Conservation (phyloP, 2,329 filamentous ascomycete genomes). For the Hymenoscyphus repandus region DNA sequence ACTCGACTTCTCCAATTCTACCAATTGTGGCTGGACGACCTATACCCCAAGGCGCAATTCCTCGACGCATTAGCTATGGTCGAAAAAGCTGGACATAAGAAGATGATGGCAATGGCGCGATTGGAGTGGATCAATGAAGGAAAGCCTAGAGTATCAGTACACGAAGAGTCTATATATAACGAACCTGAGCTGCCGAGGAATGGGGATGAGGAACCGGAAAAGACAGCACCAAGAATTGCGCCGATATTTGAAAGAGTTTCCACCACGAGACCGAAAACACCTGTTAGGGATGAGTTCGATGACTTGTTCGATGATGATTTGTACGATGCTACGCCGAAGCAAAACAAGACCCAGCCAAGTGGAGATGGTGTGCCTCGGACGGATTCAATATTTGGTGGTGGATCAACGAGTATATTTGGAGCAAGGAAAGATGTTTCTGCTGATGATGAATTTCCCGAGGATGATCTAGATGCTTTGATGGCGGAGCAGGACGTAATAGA, state of each 20-base stretch:
- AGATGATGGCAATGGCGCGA: constrained; percentile 67
- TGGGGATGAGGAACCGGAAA: constrained; percentile 26
- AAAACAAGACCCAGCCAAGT: constrained; percentile 15
- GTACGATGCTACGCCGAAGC: constrained; percentile 48
- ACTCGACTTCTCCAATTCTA: constrained; percentile 81
- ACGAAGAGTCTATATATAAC: constrained; percentile 28
- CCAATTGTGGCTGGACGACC: constrained; percentile 92
- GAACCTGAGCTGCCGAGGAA: constrained; percentile 23
- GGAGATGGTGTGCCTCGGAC: constrained; percentile 17
- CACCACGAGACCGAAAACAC: constrained; percentile 28
- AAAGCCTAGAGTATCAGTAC: constrained; percentile 42
- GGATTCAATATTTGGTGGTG: constrained; percentile 21
- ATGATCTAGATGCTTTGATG: constrained; percentile 32
- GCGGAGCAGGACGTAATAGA: constrained; percentile 26
- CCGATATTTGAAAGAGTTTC: constrained; percentile 33
- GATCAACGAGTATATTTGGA: constrained; percentile 23
- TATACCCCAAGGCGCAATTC: constrained; percentile 93
- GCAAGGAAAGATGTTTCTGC: constrained; percentile 12
- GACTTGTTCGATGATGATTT: constrained; percentile 30
- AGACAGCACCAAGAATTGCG: constrained; percentile 32
- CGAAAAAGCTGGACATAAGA: constrained; percentile 87
- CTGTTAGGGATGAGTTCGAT: constrained; percentile 3
- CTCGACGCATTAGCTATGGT: constrained; percentile 84
- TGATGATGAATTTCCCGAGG: constrained; percentile 35
- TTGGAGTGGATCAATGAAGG: constrained; percentile 80